Conservation (phyloP, 1,139 yeast species). For the Suhomyces yuchorum region DNA sequence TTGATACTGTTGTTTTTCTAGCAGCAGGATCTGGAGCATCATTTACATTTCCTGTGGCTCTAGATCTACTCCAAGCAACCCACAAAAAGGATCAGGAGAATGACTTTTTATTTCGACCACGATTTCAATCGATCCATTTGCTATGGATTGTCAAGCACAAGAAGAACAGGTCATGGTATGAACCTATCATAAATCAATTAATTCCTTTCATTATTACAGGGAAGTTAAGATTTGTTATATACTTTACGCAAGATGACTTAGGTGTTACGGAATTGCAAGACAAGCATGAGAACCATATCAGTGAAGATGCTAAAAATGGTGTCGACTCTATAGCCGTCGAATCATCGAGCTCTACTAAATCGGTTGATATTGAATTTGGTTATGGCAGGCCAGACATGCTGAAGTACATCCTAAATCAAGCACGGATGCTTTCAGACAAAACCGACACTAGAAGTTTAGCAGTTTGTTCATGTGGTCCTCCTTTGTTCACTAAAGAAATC, state of each 20-base stretch:
- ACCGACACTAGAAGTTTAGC: conserved; percentile 27
- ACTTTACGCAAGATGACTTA: conserved; percentile 23
- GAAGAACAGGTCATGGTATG: conserved; percentile 39
- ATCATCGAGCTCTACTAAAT: not conserved
- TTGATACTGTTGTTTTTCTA: conserved; percentile 43
- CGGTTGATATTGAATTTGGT: conserved; percentile 1
- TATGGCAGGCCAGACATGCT: conserved; percentile 13
- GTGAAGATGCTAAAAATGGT: not conserved
- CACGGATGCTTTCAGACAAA: conserved; percentile 7
- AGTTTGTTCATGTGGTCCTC: conserved; percentile 44
- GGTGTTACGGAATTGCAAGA: not conserved
- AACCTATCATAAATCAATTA: conserved; percentile 34
- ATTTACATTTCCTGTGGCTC: conserved; percentile 48
- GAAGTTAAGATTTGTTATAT: conserved; percentile 26
- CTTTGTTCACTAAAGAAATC: conserved; percentile 27
- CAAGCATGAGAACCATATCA: not conserved
- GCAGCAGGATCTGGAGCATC: conserved; percentile 52
- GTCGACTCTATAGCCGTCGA: not conserved
- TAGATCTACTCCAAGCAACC: conserved; percentile 35
- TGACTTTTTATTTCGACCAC: conserved; percentile 41
- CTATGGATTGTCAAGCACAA: conserved; percentile 37
- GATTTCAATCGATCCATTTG: conserved; percentile 28
- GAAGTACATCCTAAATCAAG: conserved; percentile 7
- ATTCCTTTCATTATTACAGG: conserved; percentile 28
- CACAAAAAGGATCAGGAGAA: conserved; percentile 25